These are phyloP conservation scores for Spergularia azorica DNA, from an alignment of 179 eudicot species.

Conservation along the genomic window DNA sequence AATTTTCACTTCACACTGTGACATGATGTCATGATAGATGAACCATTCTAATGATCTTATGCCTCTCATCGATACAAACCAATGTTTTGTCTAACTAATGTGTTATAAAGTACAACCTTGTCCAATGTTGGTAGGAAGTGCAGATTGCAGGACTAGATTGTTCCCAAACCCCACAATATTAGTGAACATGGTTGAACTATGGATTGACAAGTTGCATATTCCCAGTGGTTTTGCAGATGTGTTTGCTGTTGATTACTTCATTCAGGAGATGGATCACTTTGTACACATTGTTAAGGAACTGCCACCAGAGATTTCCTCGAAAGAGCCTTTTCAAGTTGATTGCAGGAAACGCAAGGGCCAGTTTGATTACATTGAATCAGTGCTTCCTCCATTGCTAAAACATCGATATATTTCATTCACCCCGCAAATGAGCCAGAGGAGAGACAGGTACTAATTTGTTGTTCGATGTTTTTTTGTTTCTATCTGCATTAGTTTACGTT, in stretches of 20 bases:
- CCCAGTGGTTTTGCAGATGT: slow-evolving; percentile 98
- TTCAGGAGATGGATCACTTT: slow-evolving; percentile 72
- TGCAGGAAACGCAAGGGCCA: slow-evolving; percentile 94
- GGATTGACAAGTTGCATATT: slow-evolving; percentile 27
- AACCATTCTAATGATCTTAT: no score
- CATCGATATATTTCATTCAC: slow-evolving; percentile 91
- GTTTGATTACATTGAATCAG: slow-evolving; percentile 81
- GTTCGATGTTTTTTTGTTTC: neutral
- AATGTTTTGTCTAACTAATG: no score
- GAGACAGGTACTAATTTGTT: slow-evolving; percentile 68
- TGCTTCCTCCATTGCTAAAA: slow-evolving; percentile 77
- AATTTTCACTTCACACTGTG: no score
- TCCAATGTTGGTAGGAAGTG: neutral
- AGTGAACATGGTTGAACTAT: neutral
- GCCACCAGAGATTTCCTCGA: slow-evolving; percentile 70
- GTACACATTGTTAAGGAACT: slow-evolving; percentile 73
- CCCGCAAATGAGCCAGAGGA: slow-evolving; percentile 97
- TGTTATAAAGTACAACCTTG: no score
- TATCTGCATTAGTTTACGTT: neutral
- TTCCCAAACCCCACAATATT: slow-evolving; percentile 6
- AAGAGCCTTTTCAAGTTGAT: slow-evolving; percentile 82
- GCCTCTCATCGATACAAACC: no score
- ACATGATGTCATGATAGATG: no score
- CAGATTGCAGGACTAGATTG: neutral
- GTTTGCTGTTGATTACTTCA: slow-evolving; percentile 93